Evolutionary conservation across 83 land plant genomes (phyloP).

Genomic region (Larix sibirica): DNA sequence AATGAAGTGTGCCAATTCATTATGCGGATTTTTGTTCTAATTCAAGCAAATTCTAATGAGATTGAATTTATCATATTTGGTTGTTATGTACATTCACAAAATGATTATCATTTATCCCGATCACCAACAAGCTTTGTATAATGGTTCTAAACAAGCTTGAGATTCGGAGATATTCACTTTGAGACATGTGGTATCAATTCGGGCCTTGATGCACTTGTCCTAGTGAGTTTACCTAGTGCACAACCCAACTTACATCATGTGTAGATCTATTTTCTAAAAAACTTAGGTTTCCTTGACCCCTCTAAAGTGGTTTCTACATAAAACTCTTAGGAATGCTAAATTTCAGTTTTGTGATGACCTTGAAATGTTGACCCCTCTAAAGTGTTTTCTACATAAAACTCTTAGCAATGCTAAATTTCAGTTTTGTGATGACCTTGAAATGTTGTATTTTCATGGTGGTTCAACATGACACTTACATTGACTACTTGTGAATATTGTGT

Average conservation of each 20-base stretch:
- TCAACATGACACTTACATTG: neutral
- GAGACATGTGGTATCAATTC: slow-evolving; percentile 82
- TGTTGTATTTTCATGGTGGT: neutral
- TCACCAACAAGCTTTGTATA: neutral
- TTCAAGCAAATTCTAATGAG: slow-evolving; percentile 33
- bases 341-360: neutral
- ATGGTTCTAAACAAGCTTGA: slow-evolving; percentile 51
- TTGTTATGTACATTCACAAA: neutral
- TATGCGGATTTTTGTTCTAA: slow-evolving; percentile 71
- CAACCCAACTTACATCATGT: slow-evolving; percentile 83
- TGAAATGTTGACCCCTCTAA: neutral
- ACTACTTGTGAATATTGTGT: neutral
- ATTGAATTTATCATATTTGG: neutral
- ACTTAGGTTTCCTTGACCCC: neutral
- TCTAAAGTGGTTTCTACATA: neutral
- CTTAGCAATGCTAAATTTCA: neutral
- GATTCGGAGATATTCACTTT: slow-evolving; percentile 72
- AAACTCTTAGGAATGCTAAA: neutral
- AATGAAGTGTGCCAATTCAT: slow-evolving; percentile 77
- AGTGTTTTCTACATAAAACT: neutral
- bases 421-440: neutral
- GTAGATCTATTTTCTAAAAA: slow-evolving; percentile 28
- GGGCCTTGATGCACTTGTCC: slow-evolving; percentile 98
- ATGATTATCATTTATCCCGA: neutral
- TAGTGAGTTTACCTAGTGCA: slow-evolving; percentile 62